phyloP scores from a whole-genome alignment of 371 early-diverging fungal genomes.

The Mucor circinelloides region DNA sequence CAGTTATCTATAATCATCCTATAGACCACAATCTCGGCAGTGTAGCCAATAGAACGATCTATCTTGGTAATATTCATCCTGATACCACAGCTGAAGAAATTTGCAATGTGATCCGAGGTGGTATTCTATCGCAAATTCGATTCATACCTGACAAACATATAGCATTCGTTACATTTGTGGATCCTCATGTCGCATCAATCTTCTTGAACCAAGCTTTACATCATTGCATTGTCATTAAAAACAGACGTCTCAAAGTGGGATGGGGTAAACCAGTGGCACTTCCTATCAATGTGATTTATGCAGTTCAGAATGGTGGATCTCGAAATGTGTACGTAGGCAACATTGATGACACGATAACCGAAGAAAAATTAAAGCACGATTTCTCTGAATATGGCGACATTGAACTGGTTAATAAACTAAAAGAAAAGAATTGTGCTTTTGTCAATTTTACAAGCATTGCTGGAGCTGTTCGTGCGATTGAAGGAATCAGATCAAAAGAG shows the following conservation, averaged over 20 bases:
- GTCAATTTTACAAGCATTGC: conserved; percentile 78
- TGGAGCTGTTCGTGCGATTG: conserved; percentile 74
- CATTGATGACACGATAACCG: conserved; percentile 62
- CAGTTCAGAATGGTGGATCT: conserved; percentile 70
- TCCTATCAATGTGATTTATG: conserved; percentile 55
- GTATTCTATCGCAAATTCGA: conserved; percentile 74
- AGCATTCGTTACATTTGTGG: conserved; percentile 85
- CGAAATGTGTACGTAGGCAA: conserved; percentile 84
- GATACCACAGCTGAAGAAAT: conserved; percentile 79
- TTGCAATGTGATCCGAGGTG: conserved; percentile 86
- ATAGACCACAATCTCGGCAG: conserved; percentile 25
- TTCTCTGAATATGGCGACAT: conserved; percentile 80
- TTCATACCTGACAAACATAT: conserved; percentile 76
- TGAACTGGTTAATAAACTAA: conserved; percentile 76
- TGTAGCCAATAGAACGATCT: conserved; percentile 72
- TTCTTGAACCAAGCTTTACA: conserved; percentile 60
- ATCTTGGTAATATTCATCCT: conserved; percentile 75
- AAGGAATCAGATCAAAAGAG: conserved; percentile 54
- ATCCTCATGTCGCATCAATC: conserved; percentile 63
- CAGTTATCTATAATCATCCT: conserved; percentile 5
- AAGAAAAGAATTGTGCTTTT: conserved; percentile 81
- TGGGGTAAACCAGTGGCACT: conserved; percentile 78
- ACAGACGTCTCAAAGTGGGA: conserved; percentile 72
- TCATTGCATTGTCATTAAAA: conserved; percentile 66
- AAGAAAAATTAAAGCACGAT: conserved; percentile 65